phyloP scores from a whole-genome alignment of 768 basidiomycete species.

The Collybia sp. region DNA sequence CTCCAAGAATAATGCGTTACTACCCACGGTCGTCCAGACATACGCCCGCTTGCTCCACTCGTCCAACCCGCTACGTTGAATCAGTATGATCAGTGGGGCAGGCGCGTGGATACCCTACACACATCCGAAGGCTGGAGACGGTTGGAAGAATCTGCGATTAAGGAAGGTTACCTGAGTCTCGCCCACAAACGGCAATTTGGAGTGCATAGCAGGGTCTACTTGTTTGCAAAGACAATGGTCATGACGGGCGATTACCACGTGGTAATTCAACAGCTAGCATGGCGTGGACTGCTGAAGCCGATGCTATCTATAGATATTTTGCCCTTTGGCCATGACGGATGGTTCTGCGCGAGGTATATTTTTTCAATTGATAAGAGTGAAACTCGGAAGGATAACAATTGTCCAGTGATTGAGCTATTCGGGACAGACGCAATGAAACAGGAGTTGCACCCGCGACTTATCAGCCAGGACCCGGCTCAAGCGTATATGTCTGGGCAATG shows the following conservation, averaged over 20 bases:
- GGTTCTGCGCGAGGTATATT: conserved; percentile 71
- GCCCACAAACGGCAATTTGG: conserved; percentile 61
- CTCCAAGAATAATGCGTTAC: neutral
- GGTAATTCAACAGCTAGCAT: conserved; percentile 29
- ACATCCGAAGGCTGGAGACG: conserved; percentile 73
- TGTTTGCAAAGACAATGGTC: conserved; percentile 61
- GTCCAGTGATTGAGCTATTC: conserved; percentile 62
- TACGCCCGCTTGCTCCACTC: conserved; percentile 35
- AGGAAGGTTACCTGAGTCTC: conserved; percentile 63
- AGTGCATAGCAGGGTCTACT: conserved; percentile 57
- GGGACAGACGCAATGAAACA: conserved; percentile 58
- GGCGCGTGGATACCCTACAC: conserved; percentile 56
- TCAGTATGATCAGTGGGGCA: conserved; percentile 78
- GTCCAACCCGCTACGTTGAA: conserved; percentile 46
- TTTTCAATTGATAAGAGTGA: too few relatives aligned
- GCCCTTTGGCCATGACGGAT: conserved; percentile 79
- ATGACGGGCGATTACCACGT: conserved; percentile 62
- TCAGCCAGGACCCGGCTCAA: conserved; percentile 54
- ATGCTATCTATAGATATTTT: conserved; percentile 57
- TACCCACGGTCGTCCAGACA: conserved; percentile 39
- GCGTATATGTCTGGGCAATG: conserved; percentile 79
- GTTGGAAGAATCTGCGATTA: conserved; percentile 58
- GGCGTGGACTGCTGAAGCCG: too few relatives aligned
- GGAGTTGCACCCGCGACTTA: conserved; percentile 55
- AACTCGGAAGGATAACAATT: too few relatives aligned